Evolutionary conservation across 2,329 filamentous ascomycete genomes (phyloP).

Genomic region (Elsinoe arachidis): DNA sequence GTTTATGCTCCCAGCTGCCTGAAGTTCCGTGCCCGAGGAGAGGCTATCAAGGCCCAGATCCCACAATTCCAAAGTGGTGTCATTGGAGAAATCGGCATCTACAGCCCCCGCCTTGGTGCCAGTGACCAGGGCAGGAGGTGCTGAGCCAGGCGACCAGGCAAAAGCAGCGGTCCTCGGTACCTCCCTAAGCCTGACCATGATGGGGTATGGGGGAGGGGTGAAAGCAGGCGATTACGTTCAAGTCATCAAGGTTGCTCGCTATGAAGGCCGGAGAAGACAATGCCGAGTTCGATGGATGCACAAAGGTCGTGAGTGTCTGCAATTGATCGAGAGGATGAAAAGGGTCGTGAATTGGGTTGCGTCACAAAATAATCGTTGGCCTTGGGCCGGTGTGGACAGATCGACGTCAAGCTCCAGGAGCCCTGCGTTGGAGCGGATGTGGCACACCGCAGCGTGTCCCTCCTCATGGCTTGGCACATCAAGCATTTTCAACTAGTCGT

Average conservation of each 20-base stretch:
- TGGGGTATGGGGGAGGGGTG: slow-evolving; percentile 18
- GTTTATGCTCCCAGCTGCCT: slow-evolving; percentile 72
- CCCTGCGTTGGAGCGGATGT: neutral
- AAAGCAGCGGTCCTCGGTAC: slow-evolving; percentile 95
- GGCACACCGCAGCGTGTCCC: neutral
- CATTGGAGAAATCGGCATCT: slow-evolving; percentile 93
- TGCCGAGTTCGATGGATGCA: neutral
- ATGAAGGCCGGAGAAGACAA: slow-evolving; percentile 14
- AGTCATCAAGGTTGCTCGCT: neutral
- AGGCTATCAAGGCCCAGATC: slow-evolving; percentile 75
- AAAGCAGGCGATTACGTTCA: neutral
- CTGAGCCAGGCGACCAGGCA: slow-evolving; percentile 81
- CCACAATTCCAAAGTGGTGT: slow-evolving; percentile 95
- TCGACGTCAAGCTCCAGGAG: slow-evolving; percentile 8
- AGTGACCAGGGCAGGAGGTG: slow-evolving; percentile 76
- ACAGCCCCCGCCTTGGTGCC: slow-evolving; percentile 93
- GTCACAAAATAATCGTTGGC: slow-evolving; percentile 3
- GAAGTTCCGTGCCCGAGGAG: slow-evolving; percentile 70
- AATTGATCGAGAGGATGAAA: slow-evolving; percentile 2
- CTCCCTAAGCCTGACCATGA: slow-evolving; percentile 93
- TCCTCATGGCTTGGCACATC: neutral
- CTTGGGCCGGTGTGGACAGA: slow-evolving; percentile 7
- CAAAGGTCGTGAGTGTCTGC: neutral
- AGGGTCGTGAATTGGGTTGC: neutral
- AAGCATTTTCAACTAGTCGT: neutral